These are phyloP conservation scores for Erythrobasidium yunnanense DNA, from an alignment of 768 basidiomycete species.

Conservation along the genomic window DNA sequence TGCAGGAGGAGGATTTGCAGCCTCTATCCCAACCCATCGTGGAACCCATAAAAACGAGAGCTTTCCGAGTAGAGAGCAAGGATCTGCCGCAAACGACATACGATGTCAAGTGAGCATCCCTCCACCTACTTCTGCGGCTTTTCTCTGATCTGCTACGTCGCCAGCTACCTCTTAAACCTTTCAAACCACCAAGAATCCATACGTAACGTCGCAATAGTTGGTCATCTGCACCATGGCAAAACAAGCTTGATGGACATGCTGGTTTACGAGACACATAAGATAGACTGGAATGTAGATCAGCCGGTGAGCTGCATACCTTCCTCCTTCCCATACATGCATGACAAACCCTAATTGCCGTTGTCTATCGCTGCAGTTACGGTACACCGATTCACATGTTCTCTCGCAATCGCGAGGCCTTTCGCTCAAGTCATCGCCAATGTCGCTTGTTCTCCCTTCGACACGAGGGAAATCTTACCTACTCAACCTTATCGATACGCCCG, in stretches of 20 bases:
- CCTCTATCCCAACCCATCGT: constrained; percentile 89
- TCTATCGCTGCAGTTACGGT: constrained; percentile 56
- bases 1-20: constrained; percentile 96
- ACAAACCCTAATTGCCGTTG: neutral
- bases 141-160: neutral
- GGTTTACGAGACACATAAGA: constrained; percentile 87
- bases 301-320: constrained; percentile 50
- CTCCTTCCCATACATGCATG: neutral
- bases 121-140: neutral
- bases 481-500: constrained; percentile 92
- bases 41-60: constrained; percentile 84
- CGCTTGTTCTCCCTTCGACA: constrained; percentile 71
- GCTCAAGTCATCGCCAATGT: constrained; percentile 94
- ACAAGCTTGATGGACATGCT: constrained; percentile 95
- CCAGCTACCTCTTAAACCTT: constrained; percentile 82
- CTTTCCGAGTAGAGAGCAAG: constrained; percentile 91
- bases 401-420: constrained; percentile 82
- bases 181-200: constrained; percentile 85
- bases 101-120: constrained; percentile 69
- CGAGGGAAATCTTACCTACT: constrained; percentile 84
- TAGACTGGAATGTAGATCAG: constrained; percentile 83
- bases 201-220: constrained; percentile 89
- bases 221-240: constrained; percentile 96
- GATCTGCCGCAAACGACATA: constrained; percentile 82
- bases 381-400: constrained; percentile 88